These are phyloP conservation scores for Fusarium sp. DNA, from an alignment of 2,329 filamentous ascomycete genomes.

Conservation along the genomic window DNA sequence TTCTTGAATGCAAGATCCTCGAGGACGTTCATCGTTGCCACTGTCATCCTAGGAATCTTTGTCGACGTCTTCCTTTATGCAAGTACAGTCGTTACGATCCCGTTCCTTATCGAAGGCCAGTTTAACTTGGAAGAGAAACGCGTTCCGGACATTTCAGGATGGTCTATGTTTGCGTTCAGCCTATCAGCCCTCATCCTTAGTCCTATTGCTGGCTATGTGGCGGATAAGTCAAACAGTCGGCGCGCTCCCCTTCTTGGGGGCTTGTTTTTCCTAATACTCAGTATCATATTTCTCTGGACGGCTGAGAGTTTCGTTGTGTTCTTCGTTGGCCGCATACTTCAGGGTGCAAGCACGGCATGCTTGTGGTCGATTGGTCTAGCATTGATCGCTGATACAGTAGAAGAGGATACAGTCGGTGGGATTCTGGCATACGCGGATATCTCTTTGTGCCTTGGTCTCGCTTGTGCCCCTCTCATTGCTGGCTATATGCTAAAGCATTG, in stretches of 20 bases:
- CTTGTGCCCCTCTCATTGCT: conserved; percentile 14
- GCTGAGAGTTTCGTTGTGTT: conserved; percentile 1
- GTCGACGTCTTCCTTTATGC: conserved; percentile 38
- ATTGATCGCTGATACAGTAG: conserved; percentile 28
- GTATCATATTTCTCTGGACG: conserved; percentile 19
- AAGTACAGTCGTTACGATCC: conserved; percentile 30
- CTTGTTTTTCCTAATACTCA: conserved; percentile 13
- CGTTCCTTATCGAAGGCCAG: conserved; percentile 29
- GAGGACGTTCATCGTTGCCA: conserved; percentile 20
- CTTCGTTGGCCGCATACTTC: conserved; percentile 18
- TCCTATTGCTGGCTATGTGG: conserved; percentile 21
- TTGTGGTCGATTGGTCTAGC: conserved; percentile 35
- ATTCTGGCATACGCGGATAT: conserved; percentile 24
- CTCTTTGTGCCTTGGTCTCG: conserved; percentile 26
- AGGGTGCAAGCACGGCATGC: conserved; percentile 24
- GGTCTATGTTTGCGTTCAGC: conserved; percentile 30
- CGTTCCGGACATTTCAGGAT: conserved; percentile 14
- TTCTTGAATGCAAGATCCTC: conserved; percentile 18
- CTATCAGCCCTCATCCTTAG: conserved; percentile 19
- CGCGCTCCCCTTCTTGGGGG: conserved; percentile 22
- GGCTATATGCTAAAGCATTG: conserved; percentile 6
- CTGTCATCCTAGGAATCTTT: conserved; percentile 30
- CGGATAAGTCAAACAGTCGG: conserved; percentile 26
- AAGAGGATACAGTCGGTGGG: conserved; percentile 8
- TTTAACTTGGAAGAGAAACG: neutral